Evolutionary conservation across 208 protist species (phyloP).

Genomic region (Ichthyophonus hoferi): DNA sequence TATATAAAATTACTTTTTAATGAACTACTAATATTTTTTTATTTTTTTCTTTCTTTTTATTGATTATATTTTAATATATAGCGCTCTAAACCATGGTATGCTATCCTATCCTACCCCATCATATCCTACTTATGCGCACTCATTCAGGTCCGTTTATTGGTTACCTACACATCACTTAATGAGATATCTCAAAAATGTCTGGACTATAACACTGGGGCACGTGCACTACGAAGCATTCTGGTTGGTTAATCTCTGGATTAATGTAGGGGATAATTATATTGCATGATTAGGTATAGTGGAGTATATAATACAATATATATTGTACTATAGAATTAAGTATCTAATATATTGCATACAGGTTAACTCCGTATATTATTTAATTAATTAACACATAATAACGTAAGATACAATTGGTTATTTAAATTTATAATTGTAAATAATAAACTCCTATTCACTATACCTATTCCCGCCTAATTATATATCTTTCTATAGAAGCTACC

Average conservation of each 20-base stretch:
- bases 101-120: background rate
- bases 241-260: too few species aligned
- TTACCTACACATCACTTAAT: background rate
- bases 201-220: slow-evolving; percentile 35
- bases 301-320: background rate
- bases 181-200: slow-evolving; percentile 16
- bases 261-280: too few species aligned
- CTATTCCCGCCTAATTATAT: too few species aligned
- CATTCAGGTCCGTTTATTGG: background rate
- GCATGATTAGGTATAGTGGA: too few species aligned
- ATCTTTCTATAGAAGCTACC: too few species aligned
- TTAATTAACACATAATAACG: too few species aligned
- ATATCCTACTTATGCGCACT: background rate
- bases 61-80: background rate
- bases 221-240: slow-evolving; percentile 35
- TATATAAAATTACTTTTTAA: too few species aligned
- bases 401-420: too few species aligned
- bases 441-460: too few species aligned
- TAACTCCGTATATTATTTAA: too few species aligned
- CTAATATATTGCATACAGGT: too few species aligned
- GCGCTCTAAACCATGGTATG: background rate
- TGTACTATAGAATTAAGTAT: background rate
- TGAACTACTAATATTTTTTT: background rate
- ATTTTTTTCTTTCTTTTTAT: background rate
- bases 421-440: too few species aligned